Percentiles rank a stretch among this genome's conserved stretches.
These are phyloP conservation scores for Kodamaea sp. DNA, from an alignment of 1,139 yeast species.

Conservation along the genomic window DNA sequence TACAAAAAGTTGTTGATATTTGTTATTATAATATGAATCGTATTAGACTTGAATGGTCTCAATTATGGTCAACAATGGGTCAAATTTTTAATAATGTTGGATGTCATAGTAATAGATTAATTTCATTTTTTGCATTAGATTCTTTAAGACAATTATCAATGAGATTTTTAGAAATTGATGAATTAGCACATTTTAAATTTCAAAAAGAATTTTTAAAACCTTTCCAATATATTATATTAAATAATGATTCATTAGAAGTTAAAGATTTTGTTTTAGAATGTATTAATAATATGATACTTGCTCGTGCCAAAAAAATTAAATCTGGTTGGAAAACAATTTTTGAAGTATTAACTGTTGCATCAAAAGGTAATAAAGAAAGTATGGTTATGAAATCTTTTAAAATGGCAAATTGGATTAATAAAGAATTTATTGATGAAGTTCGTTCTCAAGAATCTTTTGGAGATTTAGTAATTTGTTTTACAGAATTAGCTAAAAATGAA, in stretches of 20 bases:
- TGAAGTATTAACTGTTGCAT: constrained; percentile 68
- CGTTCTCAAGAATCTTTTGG: constrained; percentile 72
- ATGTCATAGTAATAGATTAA: constrained; percentile 68
- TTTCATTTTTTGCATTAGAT: constrained; percentile 88
- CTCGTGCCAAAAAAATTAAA: constrained; percentile 69
- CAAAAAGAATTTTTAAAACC: constrained; percentile 93
- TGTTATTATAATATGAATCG: constrained; percentile 97
- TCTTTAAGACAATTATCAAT: constrained; percentile 89
- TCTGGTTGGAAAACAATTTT: constrained; percentile 96
- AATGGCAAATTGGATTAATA: constrained; percentile 60
- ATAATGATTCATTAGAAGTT: constrained; percentile 67
- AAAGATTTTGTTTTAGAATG: constrained; percentile 91
- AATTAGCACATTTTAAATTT: constrained; percentile 90
- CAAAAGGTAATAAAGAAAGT: constrained; percentile 50
- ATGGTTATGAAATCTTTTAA: constrained; percentile 63
- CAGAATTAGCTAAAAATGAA: constrained; percentile 81
- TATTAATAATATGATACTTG: constrained; percentile 76
- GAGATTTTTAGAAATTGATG: constrained; percentile 90
- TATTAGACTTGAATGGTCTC: constrained; percentile 95
- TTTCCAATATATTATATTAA: constrained; percentile 71
- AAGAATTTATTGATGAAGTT: constrained; percentile 60
- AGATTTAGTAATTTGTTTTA: constrained; percentile 70
- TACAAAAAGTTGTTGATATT: constrained; percentile 94
- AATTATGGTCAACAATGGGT: constrained; percentile 92
- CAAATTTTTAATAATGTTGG: constrained; percentile 84